Evolutionary conservation across 306 rosid species (phyloP).

Genomic region (Rosa rugosa): DNA sequence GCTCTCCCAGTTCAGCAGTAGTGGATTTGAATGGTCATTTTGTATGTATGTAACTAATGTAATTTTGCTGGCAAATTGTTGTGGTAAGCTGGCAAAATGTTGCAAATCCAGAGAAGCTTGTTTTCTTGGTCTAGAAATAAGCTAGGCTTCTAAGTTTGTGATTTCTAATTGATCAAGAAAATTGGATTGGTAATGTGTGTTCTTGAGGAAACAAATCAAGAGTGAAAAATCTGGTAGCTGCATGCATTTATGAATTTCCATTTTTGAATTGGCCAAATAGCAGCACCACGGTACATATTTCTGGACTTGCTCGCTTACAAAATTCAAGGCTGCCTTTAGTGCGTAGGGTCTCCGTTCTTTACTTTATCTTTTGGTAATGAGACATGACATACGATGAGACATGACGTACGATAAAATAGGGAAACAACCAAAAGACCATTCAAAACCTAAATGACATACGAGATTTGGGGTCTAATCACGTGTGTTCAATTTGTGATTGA

Average conservation of each 20-base stretch:
- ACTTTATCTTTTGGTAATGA: neutral
- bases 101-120: neutral
- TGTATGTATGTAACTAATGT: neutral
- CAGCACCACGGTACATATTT: neutral
- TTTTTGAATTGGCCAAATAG: neutral
- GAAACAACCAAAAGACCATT: neutral
- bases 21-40: neutral
- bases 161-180: constrained; percentile 4
- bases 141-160: constrained; percentile 4
- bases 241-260: neutral
- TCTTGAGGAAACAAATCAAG: neutral
- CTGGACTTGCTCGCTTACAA: neutral
- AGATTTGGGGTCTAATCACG: neutral
- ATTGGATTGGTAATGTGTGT: constrained; percentile 3
- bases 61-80: neutral
- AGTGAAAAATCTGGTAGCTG: neutral
- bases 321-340: neutral
- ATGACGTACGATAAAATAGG: neutral
- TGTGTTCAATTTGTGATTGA: no score
- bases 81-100: constrained; percentile 12
- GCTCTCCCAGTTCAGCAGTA: constrained; percentile 44
- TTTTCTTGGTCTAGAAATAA: neutral
- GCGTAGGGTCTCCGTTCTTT: neutral
- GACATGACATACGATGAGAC: neutral
- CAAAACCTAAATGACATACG: neutral